Base-by-base conservation (phyloP, 441 rosid species). In the Pelargonium citronellum region DNA sequence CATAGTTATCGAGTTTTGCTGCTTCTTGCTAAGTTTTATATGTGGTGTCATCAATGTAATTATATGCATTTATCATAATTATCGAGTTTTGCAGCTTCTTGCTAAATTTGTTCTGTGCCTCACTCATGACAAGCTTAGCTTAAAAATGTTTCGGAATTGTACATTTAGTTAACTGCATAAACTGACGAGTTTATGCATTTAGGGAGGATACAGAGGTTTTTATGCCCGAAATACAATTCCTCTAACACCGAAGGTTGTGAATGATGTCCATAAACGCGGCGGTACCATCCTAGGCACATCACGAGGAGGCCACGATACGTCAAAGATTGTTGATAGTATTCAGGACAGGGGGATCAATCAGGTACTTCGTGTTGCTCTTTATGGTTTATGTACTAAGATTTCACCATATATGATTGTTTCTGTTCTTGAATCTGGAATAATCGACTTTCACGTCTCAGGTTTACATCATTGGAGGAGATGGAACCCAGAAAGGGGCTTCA, bases 121-220 rank as follows among this genome's bases (percentile, higher is more conserved):
- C 5, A 30, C 5, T 30, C 37, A 30, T 30, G 46, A 9, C 46
- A 43, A 4, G 13, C n/a, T 4, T 51, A 11, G 37, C 37, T 30
- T 30, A 30, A 30, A 2, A 30, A 30, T 3, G 37, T 30, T 30
- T 30, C 37, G 5, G 37, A 30, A 30, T 30, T 30, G 37, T 30
- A 30, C 37, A 30, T 30, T 30, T 3, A 30, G 37, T 30, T 30
- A 30, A 30, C 37, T 30, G 37, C 37, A 30, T 30, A 30, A 30
- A 30, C 37, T 51, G 2, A 5, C 1, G 4, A 12, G 6, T 51
- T 51, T 4, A 9, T 12, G 17, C 58, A 12, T 27, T 19, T 17
- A n/a, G 96, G 97, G 98, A 22, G 98, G 98, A 63, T 92, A 90
- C 84, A 87, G 74, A 78, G 98, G 98, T 13, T 92, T 89, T 53